Evolutionary conservation across 331 rosid species (phyloP), one percentile per base, ranked within the genome.

Genomic region (Phaseolus coccineus): DNA sequence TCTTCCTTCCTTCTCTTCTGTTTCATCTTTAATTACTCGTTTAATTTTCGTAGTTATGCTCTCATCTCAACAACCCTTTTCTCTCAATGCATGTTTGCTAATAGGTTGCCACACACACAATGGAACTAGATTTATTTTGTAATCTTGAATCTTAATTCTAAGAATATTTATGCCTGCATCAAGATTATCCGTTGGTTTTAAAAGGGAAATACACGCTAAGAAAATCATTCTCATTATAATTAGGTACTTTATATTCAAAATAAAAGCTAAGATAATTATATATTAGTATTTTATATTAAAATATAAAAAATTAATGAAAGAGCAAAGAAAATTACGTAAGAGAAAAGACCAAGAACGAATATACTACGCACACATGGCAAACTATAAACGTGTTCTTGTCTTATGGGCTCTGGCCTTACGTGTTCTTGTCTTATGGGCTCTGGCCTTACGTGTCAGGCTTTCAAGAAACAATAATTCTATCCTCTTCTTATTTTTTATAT

Each of bases 321-420:
- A 6, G 6, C 64, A 58, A 11, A 25, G 12, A 64, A 37, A 33
- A 35, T 35, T 64, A 37, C 22, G 52, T 4, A 19, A 39, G 15
- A 4, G 14, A 64, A 64, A 7, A 16, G 27, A 15, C 5, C 3
- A 0, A 8, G 16, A 5, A n/a, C 16, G 4, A 61, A 19, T 27
- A 2, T 28, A 2, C 15, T 40, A 2, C 8, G 8, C 8, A 56
- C 70, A 31, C 71, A 55, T 76, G 30, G 50, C 51, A 83, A 58
- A 3, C n/a, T 25, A 14, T 37, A 4, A 22, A 69, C 79, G 76
- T 6, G 79, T 79, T 58, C 61, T 42, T 24, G 13, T 27, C 5
- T 55, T 3, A 56, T 11, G 65, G 31, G 13, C 2, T 25, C 9
- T 30, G 4, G 3, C 3, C 6, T 73, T 64, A 57, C 28, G 77